phyloP scores from a whole-genome alignment of 2,329 filamentous ascomycete species.

The Didymella pomorum region DNA sequence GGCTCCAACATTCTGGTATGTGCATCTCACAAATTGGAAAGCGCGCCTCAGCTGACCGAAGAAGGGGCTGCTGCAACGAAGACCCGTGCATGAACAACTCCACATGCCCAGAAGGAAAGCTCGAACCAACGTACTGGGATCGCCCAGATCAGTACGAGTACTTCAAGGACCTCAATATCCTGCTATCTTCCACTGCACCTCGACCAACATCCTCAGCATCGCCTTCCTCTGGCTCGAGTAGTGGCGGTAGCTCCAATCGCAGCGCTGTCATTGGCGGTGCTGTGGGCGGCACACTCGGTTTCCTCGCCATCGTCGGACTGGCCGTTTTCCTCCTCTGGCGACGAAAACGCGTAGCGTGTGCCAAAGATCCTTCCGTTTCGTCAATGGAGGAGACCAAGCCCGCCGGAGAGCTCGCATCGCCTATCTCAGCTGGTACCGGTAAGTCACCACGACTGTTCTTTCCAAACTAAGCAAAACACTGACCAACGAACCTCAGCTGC shows the following conservation, averaged over 20 bases:
- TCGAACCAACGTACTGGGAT: constrained; percentile 32
- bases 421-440: constrained; percentile 8
- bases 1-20: constrained; percentile 33
- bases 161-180: constrained; percentile 22
- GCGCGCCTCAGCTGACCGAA: no score
- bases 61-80: constrained; percentile 46
- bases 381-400: constrained; percentile 10
- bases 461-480: neutral
- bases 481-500: constrained; percentile 1
- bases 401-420: constrained; percentile 4
- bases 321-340: constrained; percentile 14
- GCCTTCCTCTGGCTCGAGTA: neutral
- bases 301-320: constrained; percentile 1
- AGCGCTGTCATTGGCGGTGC: constrained; percentile 13
- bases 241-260: neutral
- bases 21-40: neutral
- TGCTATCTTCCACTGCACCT: constrained; percentile 14
- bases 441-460: neutral
- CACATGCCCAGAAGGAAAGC: constrained; percentile 35
- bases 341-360: neutral
- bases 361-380: neutral
- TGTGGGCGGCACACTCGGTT: constrained; percentile 7
- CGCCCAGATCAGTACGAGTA: constrained; percentile 25
- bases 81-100: constrained; percentile 44
- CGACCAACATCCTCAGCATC: constrained; percentile 3